These are phyloP conservation scores for Auriscalpium vulgare DNA, from an alignment of 768 basidiomycete genomes.

Conservation along the genomic window DNA sequence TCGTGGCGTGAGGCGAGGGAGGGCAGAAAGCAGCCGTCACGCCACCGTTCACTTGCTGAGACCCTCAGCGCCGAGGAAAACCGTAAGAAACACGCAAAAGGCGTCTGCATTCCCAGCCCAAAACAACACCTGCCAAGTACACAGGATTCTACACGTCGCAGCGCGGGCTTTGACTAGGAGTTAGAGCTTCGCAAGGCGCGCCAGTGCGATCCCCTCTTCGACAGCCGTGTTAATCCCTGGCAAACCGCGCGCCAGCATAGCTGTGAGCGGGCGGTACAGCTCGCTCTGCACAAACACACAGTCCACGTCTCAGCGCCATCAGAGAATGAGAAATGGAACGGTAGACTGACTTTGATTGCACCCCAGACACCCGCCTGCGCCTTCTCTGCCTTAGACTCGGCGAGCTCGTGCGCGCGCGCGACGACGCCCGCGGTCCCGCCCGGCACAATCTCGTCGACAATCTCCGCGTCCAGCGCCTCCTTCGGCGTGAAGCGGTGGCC, in stretches of 20 bases:
- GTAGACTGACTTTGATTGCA: constrained; percentile 48
- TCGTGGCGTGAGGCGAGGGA: too few species aligned
- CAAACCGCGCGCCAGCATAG: constrained; percentile 18
- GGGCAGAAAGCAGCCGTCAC: too few species aligned
- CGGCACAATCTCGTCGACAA: constrained; percentile 64
- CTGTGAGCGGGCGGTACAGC: constrained; percentile 48
- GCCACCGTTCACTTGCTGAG: constrained; percentile 17
- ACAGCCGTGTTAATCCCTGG: too few species aligned
- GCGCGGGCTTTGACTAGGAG: too few species aligned
- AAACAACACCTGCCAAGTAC: too few species aligned
- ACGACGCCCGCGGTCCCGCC: constrained; percentile 54
- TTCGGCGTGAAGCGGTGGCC: constrained; percentile 70
- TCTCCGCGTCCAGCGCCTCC: constrained; percentile 57
- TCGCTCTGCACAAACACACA: constrained; percentile 31
- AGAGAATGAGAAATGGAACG: neutral
- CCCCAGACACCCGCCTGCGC: constrained; percentile 64
- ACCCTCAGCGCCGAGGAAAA: too few species aligned
- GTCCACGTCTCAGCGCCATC: neutral
- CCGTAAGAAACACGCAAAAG: too few species aligned
- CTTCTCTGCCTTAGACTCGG: constrained; percentile 39
- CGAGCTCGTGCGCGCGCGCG: constrained; percentile 56
- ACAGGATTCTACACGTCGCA: too few species aligned
- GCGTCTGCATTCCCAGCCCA: too few species aligned
- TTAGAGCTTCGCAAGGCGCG: too few species aligned
- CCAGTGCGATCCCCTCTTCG: too few species aligned